A percentile compares a stretch with the other conserved stretches of the same genome.
Evolutionary conservation across 805 yeast species (phyloP).

Genomic region (Nakazawaea wyomingensis): DNA sequence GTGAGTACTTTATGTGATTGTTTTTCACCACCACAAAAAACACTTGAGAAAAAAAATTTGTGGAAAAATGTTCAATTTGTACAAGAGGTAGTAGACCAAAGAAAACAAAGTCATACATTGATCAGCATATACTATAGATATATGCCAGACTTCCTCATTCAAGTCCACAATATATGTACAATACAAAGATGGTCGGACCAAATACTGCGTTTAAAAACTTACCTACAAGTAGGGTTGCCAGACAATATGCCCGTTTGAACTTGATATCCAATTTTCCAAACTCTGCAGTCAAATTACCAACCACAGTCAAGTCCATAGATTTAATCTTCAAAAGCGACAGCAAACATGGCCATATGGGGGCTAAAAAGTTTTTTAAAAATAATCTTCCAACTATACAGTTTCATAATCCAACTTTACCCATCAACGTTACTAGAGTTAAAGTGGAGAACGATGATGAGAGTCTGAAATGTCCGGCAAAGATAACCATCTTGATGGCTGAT

Average conservation of each 20-base stretch:
- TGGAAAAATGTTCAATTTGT: too few relatives aligned
- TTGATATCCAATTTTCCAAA: conserved; percentile 44
- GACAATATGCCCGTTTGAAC: conserved; percentile 47
- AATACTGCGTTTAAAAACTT: conserved; percentile 23
- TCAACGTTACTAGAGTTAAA: conserved; percentile 54
- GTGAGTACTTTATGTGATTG: too few relatives aligned
- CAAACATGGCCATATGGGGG: conserved; percentile 57
- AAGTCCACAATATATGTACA: not conserved
- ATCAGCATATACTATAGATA: too few relatives aligned
- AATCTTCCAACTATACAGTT: conserved; percentile 74
- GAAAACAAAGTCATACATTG: too few relatives aligned
- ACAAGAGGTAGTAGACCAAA: too few relatives aligned
- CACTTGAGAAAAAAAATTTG: too few relatives aligned
- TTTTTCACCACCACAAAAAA: too few relatives aligned
- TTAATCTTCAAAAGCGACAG: conserved; percentile 44
- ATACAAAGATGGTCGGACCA: conserved; percentile 5
- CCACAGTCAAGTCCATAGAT: conserved; percentile 38
- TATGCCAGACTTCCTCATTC: too few relatives aligned
- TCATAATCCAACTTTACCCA: conserved; percentile 70
- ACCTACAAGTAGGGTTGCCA: conserved; percentile 37
- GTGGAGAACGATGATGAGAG: conserved; percentile 36
- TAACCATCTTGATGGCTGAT: conserved; percentile 34
- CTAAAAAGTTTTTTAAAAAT: conserved; percentile 69
- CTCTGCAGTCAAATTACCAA: conserved; percentile 33
- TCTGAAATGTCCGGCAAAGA: conserved; percentile 38